Evolutionary conservation across 2,329 filamentous ascomycete species (phyloP), one percentile per base, ranked within the genome.

Genomic region (Colletotrichum navitas): DNA sequence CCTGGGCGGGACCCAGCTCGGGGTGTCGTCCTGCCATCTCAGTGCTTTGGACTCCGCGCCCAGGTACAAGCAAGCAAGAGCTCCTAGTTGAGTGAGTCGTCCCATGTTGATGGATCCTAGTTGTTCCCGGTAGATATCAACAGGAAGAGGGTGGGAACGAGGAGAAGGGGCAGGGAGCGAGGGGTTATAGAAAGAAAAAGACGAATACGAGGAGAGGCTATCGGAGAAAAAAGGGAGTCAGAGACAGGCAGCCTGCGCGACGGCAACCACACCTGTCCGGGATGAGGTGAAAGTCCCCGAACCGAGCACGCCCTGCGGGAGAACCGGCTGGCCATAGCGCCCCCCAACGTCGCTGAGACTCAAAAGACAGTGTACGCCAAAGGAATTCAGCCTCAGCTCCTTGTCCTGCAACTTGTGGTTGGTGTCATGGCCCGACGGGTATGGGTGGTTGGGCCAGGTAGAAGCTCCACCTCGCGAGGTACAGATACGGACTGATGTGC

Each of bases 1-100:
- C 51, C 69, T 74, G 4, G 79, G 66, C 1, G 77, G 77, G 12
- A 63, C 51, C 78, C 78, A 79, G 56, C 69, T 72, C 8, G 68
- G 56, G 36, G 70, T 73, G 34, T 75, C 67, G 32, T 73, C 59
- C 24, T 76, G 72, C 78, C 78, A 78, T 69, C 72, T 76, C 36
- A 76, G 41, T 6, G 71, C 68, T 64, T 78, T 78, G 59, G 75
- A 74, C 49, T 76, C 67, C 14, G 52, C 74, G 32, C 72, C 66
- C 18, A 72, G 51, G 26, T 76, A 63, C 52, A 73, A 66, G 71
- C 74, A 75, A 73, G 75, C 73, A 49, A 76, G 49, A 63, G 75
- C 74, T 45, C 73, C 76, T n/a, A 69, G 51, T 41, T 71, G 70
- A 36, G 75, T 12, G 36, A 70, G 58, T 55, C 58, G 64, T 54